These are phyloP conservation scores for Carex littledalei DNA, from an alignment of 176 grass and related monocot species.

Conservation along the genomic window DNA sequence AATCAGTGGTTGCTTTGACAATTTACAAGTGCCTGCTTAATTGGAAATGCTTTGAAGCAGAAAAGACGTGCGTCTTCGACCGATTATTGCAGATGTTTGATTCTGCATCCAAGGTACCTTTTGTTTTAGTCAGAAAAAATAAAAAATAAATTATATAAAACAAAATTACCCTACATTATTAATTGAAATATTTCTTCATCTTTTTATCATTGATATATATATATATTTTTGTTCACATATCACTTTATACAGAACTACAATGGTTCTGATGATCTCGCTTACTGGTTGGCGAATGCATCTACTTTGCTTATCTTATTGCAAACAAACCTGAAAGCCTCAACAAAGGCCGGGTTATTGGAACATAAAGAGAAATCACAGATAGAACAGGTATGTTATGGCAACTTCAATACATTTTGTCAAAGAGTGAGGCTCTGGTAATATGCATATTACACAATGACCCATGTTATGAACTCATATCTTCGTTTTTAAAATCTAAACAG, in stretches of 20 bases:
- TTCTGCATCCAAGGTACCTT: constrained; percentile 72
- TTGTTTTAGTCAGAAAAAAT: not conserved
- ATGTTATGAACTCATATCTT: too few relatives aligned
- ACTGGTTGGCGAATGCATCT: constrained; percentile 88
- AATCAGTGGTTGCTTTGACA: constrained; percentile 73
- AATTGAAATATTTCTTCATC: not conserved
- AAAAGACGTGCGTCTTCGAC: constrained; percentile 88
- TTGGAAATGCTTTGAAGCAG: constrained; percentile 91
- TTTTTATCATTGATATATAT: not conserved
- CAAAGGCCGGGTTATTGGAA: constrained; percentile 36
- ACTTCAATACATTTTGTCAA: not conserved
- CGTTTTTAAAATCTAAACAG: too few relatives aligned
- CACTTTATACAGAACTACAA: constrained; percentile 50
- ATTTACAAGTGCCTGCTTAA: constrained; percentile 95
- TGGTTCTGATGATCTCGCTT: constrained; percentile 78
- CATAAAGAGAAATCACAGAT: constrained; percentile 53
- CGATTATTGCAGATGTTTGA: constrained; percentile 80
- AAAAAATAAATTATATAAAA: not conserved
- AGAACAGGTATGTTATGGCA: constrained; percentile 37
- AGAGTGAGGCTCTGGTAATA: too few relatives aligned
- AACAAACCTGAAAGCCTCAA: constrained; percentile 71
- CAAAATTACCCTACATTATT: not conserved
- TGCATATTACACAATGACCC: too few relatives aligned
- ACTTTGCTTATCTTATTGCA: constrained; percentile 83
- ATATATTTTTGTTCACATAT: constrained; percentile 3